Percentiles rank a stretch among this genome's conserved stretches.
Evolutionary conservation across 1,284 basidiomycete species (phyloP).

Genomic region (Cerrena zonata): DNA sequence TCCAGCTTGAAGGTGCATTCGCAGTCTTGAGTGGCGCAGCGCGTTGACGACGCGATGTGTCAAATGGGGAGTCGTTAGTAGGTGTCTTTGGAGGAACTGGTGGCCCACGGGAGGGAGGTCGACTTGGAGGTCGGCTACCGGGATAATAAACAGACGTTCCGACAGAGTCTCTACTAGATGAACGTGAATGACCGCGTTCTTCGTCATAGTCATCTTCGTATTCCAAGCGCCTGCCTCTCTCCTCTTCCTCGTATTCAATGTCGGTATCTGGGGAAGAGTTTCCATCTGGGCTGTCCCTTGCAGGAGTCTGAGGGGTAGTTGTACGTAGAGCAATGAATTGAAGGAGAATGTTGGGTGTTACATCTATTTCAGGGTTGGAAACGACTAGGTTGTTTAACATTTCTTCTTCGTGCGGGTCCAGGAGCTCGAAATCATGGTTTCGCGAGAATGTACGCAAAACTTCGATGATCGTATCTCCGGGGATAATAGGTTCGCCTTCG

Average conservation of each 20-base stretch:
- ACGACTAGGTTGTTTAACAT: slow-evolving; percentile 51
- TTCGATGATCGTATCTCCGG: slow-evolving; percentile 61
- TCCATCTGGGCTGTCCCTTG: slow-evolving; percentile 27
- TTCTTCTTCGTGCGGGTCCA: slow-evolving; percentile 53
- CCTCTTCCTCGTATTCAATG: slow-evolving; percentile 13
- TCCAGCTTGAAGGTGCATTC: slow-evolving; percentile 72
- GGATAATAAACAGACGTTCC: slow-evolving; percentile 36
- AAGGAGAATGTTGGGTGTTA: slow-evolving; percentile 61
- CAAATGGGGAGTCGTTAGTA: slow-evolving; percentile 50
- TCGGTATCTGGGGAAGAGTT: slow-evolving; percentile 22
- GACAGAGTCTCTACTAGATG: slow-evolving; percentile 51
- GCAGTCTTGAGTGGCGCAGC: slow-evolving; percentile 48
- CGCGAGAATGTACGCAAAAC: slow-evolving; percentile 58
- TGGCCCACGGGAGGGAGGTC: slow-evolving; percentile 36
- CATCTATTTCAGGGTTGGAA: slow-evolving; percentile 57
- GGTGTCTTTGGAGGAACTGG: slow-evolving; percentile 44
- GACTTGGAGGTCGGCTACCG: slow-evolving; percentile 28
- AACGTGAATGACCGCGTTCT: slow-evolving; percentile 38
- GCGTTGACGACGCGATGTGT: slow-evolving; percentile 57
- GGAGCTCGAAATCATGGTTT: slow-evolving; percentile 49
- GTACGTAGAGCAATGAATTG: slow-evolving; percentile 62
- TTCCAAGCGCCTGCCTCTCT: slow-evolving; percentile 29
- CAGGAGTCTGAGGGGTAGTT: slow-evolving; percentile 41
- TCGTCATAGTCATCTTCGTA: slow-evolving; percentile 25
- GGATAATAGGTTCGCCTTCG: slow-evolving; percentile 53